Base-by-base conservation (phyloP, 1,139 yeast species). In the Candida tetrigidarum region DNA sequence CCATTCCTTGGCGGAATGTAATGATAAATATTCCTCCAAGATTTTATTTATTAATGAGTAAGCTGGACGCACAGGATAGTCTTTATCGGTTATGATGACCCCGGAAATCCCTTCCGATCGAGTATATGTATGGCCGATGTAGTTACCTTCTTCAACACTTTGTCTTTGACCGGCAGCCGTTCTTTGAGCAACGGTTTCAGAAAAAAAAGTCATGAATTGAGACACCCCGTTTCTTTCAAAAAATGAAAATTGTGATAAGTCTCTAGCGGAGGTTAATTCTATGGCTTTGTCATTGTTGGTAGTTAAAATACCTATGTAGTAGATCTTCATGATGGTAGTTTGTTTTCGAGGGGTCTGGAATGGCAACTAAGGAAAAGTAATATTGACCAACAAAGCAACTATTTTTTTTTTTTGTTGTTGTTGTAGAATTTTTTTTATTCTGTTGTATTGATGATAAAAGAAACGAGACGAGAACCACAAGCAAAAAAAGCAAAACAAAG, bases 11-110 rank as follows among this genome's bases (percentile, higher is more conserved):
- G 81, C 78, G 6, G 97, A 96, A 66, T 89, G 95, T 51, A 86
- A 83, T 22, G 92, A 78, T 49, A 92, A 72, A 67, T 90, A 93
- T 65, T 93, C 98, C 58, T 93, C 99, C 58, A 91, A 76, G 18
- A 93, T 74, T 71, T 91, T 93, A 77, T 92, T 93, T 59, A 93
- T 79, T 52, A 93, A 74, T 2, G 97, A 86, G 69, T 90, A 93
- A 1, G 97, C 99, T n/a, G 97, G 98, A 62, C 99, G 81, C 16
- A 89, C 92, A 2, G 99, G 99, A 66, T 93, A 93, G 57, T 93
- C 97, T 64, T 87, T 87, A 65, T 93, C 99, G 41, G 96, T 83
- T 63, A 95, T 88, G 49, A 93, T 71, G 23, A 93, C 96, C 52
- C 96, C 96, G n/a, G 96, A 87, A 40, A 93, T 63, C 1, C 98